These are phyloP conservation scores for Barbatosphaeria neglecta DNA, from an alignment of 495 filamentous ascomycete genomes.

Conservation along the genomic window DNA sequence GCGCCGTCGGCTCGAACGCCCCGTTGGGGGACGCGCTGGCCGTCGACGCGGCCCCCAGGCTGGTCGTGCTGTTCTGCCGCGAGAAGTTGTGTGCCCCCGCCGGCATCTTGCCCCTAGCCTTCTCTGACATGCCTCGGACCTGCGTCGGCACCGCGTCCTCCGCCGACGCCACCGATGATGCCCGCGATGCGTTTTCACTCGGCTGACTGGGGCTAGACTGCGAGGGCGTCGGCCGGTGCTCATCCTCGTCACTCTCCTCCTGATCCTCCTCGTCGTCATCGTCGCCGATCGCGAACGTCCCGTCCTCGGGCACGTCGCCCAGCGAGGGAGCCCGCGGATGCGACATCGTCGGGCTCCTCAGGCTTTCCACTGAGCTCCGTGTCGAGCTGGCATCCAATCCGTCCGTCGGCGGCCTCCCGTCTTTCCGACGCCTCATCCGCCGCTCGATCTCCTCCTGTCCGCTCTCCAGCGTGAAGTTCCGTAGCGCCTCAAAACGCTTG, in stretches of 20 bases:
- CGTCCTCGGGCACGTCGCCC: constrained; percentile 67
- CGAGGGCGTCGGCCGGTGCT: constrained; percentile 53
- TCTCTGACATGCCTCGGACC: constrained; percentile 94
- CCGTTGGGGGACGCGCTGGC: constrained; percentile 36
- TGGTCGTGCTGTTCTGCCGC: constrained; percentile 82
- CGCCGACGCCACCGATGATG: constrained; percentile 58
- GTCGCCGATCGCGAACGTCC: constrained; percentile 80
- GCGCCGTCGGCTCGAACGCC: constrained; percentile 64
- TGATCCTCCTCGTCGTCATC: constrained; percentile 68
- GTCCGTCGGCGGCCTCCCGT: constrained; percentile 37
- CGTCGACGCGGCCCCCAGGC: constrained; percentile 56
- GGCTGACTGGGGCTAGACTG: constrained; percentile 60
- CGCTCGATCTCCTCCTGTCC: constrained; percentile 89
- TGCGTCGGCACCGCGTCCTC: constrained; percentile 83
- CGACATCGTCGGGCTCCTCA: constrained; percentile 49
- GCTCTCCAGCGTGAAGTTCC: constrained; percentile 89
- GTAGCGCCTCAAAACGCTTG: constrained; percentile 77
- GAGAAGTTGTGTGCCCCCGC: constrained; percentile 74
- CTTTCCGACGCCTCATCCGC: constrained; percentile 62
- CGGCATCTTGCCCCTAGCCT: constrained; percentile 94
- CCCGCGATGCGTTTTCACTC: constrained; percentile 56
- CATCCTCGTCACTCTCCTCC: constrained; percentile 68
- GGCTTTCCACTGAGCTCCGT: constrained; percentile 57
- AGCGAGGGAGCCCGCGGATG: constrained; percentile 49
- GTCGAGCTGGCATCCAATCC: constrained; percentile 35